These are phyloP conservation scores for Candida silvatica DNA, from an alignment of 805 yeast species.

Conservation along the genomic window DNA sequence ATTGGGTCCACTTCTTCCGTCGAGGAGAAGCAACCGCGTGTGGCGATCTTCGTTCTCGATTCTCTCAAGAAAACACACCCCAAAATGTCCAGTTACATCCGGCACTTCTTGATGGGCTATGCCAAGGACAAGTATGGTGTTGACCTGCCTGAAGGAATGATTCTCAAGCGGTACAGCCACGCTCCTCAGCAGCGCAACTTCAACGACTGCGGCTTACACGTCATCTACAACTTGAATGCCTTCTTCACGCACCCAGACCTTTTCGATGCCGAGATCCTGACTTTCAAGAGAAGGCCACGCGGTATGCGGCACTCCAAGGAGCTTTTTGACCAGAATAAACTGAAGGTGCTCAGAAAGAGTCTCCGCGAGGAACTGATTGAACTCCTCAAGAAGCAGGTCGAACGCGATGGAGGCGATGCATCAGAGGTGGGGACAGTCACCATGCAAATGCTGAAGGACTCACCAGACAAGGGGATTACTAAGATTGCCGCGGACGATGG, in stretches of 20 bases:
- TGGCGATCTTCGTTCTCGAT: slow-evolving; percentile 58
- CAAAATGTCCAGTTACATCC: slow-evolving; percentile 43
- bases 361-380: slow-evolving; percentile 17
- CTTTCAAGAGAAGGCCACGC: slow-evolving; percentile 9
- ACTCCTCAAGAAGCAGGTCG: slow-evolving; percentile 20
- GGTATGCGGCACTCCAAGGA: slow-evolving; percentile 9
- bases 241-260: slow-evolving; percentile 41
- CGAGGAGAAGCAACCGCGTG: slow-evolving; percentile 8
- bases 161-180: slow-evolving; percentile 25
- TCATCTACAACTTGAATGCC: slow-evolving; percentile 61
- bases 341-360: slow-evolving; percentile 15
- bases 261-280: slow-evolving; percentile 26
- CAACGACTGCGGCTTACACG: slow-evolving; percentile 93
- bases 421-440: slow-evolving; percentile 15
- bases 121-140: slow-evolving; percentile 56
- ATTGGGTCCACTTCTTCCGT: neutral
- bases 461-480: too few relatives aligned
- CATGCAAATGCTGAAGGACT: slow-evolving; percentile 2
- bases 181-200: slow-evolving; percentile 84
- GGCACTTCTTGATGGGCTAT: slow-evolving; percentile 53
- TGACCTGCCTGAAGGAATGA: slow-evolving; percentile 34
- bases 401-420: slow-evolving; percentile 14
- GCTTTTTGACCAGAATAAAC: slow-evolving; percentile 20
- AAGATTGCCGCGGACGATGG: neutral
- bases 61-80: slow-evolving; percentile 59